phyloP scores from a whole-genome alignment of 2,329 filamentous ascomycete genomes.

The Emergomyces africanus region DNA sequence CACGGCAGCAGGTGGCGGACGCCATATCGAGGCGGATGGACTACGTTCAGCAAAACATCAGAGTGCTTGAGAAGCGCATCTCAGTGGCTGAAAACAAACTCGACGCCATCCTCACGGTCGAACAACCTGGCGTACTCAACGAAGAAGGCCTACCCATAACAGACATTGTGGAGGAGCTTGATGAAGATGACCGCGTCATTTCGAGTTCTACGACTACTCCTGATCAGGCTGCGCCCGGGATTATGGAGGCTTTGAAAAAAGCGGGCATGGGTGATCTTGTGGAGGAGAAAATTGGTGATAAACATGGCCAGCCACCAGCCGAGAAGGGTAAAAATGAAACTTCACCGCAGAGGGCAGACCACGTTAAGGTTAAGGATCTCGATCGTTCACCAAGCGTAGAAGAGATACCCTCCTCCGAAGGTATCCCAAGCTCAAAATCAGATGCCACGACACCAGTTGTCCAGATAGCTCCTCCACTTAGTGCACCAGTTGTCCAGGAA shows the following conservation, averaged over 20 bases:
- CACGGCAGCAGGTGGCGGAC: conserved; percentile 50
- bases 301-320: conserved; percentile 7
- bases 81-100: conserved; percentile 57
- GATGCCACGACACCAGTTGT: not conserved
- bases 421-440: not conserved
- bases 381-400: not conserved
- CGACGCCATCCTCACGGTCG: conserved; percentile 47
- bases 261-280: conserved; percentile 51
- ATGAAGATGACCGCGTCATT: conserved; percentile 78
- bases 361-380: too few relatives aligned
- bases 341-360: not conserved
- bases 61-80: conserved; percentile 60
- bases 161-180: conserved; percentile 84
- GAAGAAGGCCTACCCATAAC: conserved; percentile 63
- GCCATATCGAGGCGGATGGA: conserved; percentile 66
- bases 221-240: conserved; percentile 51
- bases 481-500: not conserved
- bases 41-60: conserved; percentile 75
- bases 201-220: conserved; percentile 54
- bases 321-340: not conserved
- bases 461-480: not conserved
- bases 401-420: not conserved
- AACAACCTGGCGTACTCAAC: conserved; percentile 36
- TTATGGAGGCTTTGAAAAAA: conserved; percentile 62
- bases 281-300: conserved; percentile 10